A percentile compares a stretch with the other conserved stretches of the same genome.
Conservation (phyloP, 1,284 basidiomycete species). For the Sporisorium iseilematis-ciliati region DNA sequence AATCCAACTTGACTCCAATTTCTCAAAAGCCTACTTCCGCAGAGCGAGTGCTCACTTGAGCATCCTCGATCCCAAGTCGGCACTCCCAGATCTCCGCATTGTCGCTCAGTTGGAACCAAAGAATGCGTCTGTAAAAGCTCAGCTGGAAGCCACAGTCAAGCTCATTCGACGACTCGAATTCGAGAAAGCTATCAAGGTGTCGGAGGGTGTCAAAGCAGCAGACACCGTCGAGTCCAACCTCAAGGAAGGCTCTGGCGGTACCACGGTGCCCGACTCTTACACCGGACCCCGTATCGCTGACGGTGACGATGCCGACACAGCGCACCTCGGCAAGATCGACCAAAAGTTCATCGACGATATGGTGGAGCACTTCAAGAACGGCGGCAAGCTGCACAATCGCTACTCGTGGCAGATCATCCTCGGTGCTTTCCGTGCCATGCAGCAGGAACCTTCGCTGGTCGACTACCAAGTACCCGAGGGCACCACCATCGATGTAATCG, state of each 20-base stretch:
- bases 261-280: slow-evolving; percentile 52
- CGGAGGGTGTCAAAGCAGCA: slow-evolving; percentile 57
- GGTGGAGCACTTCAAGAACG: slow-evolving; percentile 92
- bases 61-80: slow-evolving; percentile 74
- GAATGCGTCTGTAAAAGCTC: slow-evolving; percentile 83
- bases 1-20: slow-evolving; percentile 87
- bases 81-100: slow-evolving; percentile 62
- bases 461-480: slow-evolving; percentile 82
- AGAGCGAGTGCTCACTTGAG: slow-evolving; percentile 92
- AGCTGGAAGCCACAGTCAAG: slow-evolving; percentile 90
- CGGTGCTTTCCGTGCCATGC: slow-evolving; percentile 82
- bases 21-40: slow-evolving; percentile 92
- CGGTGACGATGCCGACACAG: slow-evolving; percentile 74
- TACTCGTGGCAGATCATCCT: slow-evolving; percentile 96
- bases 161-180: slow-evolving; percentile 75
- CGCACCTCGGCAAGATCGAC: slow-evolving; percentile 70
- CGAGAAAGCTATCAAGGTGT: slow-evolving; percentile 64
- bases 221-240: slow-evolving; percentile 59
- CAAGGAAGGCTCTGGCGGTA: slow-evolving; percentile 55
- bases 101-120: slow-evolving; percentile 87
- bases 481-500: slow-evolving; percentile 72
- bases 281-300: slow-evolving; percentile 58
- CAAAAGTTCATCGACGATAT: slow-evolving; percentile 84
- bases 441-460: slow-evolving; percentile 84
- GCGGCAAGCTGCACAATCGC: slow-evolving; percentile 80